Conservation (phyloP, 2,329 filamentous ascomycete genomes). For the Teratosphaeria nubilosa region DNA sequence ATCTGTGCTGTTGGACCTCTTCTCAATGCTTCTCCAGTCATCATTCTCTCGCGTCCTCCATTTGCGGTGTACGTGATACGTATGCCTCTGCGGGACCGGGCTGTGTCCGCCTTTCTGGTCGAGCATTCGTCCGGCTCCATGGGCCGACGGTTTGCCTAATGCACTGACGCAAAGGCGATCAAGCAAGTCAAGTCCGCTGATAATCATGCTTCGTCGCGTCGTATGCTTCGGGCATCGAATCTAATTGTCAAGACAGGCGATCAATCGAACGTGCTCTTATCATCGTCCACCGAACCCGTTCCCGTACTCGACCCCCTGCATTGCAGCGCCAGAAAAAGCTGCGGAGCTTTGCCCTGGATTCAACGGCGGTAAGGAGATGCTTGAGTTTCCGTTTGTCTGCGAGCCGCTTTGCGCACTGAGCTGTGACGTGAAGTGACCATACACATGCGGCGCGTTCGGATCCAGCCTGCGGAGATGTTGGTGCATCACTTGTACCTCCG, state of each 20-base stretch:
- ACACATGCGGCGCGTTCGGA: conserved; percentile 36
- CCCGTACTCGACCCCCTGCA: conserved; percentile 42
- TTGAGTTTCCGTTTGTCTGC: conserved; percentile 21
- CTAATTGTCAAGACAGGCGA: background rate
- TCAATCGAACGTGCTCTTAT: background rate
- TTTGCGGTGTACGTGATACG: background rate
- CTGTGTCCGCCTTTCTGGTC: background rate
- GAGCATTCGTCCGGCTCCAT: background rate
- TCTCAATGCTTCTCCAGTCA: background rate
- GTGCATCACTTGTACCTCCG: conserved; percentile 37
- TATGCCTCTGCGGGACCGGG: background rate
- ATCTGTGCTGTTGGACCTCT: background rate
- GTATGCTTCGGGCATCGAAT: conserved; percentile 1
- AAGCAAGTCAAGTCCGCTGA: background rate
- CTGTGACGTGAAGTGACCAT: conserved; percentile 35
- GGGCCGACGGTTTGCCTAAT: background rate
- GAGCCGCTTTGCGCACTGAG: conserved; percentile 28
- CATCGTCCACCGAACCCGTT: conserved; percentile 12
- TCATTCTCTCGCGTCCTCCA: background rate
- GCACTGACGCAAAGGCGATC: background rate
- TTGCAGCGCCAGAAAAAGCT: conserved; percentile 26
- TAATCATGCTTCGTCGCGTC: conserved; percentile 1
- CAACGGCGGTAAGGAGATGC: conserved; percentile 28
- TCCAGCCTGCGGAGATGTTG: conserved; percentile 37
- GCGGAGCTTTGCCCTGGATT: conserved; percentile 13